Percentiles rank a stretch among this genome's conserved stretches.
Evolutionary conservation across 108 stramenopile species (phyloP).

Genomic region (Nitzschia sp.): DNA sequence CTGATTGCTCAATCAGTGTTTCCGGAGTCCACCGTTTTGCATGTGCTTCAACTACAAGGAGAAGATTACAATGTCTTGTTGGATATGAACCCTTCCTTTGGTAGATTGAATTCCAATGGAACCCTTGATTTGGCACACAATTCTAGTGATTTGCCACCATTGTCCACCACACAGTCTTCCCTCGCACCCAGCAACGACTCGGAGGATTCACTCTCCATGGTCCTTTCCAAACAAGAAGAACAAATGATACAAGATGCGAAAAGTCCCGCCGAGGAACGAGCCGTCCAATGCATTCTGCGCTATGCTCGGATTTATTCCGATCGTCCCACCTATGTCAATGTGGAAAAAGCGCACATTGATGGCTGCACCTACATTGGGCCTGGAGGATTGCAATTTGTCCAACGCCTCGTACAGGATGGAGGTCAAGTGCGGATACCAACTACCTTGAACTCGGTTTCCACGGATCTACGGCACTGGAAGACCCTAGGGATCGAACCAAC

Average conservation of each 20-base stretch:
- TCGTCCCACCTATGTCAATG: slow-evolving; percentile 35
- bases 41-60: slow-evolving; percentile 26
- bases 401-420: slow-evolving; percentile 56
- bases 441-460: slow-evolving; percentile 74
- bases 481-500: slow-evolving; percentile 54
- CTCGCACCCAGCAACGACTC: not conserved
- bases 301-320: slow-evolving; percentile 51
- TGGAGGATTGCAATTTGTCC: slow-evolving; percentile 66
- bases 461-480: slow-evolving; percentile 68
- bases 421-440: slow-evolving; percentile 71
- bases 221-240: slow-evolving; percentile 41
- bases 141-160: not conserved
- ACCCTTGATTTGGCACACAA: slow-evolving; percentile 4
- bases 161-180: not conserved
- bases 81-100: slow-evolving; percentile 19
- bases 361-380: slow-evolving; percentile 83
- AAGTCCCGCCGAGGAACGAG: slow-evolving; percentile 46
- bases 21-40: slow-evolving; percentile 22
- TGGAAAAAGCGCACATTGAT: slow-evolving; percentile 72
- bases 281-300: slow-evolving; percentile 48
- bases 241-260: slow-evolving; percentile 27
- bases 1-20: slow-evolving; percentile 72
- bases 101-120: slow-evolving; percentile 25
- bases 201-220: not conserved
- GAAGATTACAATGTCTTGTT: slow-evolving; percentile 23